phyloP scores from a whole-genome alignment of 2,329 filamentous ascomycete genomes.

The Scytalidium sp. region DNA sequence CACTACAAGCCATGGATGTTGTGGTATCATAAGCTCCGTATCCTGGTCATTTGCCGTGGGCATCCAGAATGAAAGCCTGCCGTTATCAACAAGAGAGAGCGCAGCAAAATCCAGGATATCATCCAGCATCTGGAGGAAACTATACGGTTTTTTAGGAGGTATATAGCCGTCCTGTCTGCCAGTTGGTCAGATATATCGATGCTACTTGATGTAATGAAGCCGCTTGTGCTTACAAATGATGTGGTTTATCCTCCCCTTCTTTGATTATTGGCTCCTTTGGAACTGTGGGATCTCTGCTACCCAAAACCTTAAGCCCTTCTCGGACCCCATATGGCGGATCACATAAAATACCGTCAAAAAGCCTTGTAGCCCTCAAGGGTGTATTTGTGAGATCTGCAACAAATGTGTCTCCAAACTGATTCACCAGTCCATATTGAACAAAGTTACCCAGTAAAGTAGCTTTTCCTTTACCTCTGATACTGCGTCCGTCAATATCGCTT shows the following conservation, averaged over 20 bases:
- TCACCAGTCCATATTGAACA: constrained; percentile 70
- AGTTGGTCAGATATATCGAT: constrained; percentile 7
- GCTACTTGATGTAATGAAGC: not conserved
- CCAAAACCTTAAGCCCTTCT: constrained; percentile 86
- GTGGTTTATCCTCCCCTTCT: constrained; percentile 57
- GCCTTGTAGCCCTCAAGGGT: constrained; percentile 57
- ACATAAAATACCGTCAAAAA: constrained; percentile 88
- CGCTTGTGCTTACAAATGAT: constrained; percentile 56
- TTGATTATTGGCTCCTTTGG: constrained; percentile 57
- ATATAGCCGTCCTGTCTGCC: constrained; percentile 64
- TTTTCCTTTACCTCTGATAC: constrained; percentile 67
- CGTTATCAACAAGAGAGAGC: constrained; percentile 71
- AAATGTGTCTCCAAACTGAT: constrained; percentile 72
- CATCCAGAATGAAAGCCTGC: constrained; percentile 94
- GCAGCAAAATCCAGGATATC: constrained; percentile 85
- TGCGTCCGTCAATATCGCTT: constrained; percentile 90
- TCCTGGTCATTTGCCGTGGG: constrained; percentile 81
- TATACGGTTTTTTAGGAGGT: constrained; percentile 87
- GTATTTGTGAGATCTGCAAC: constrained; percentile 85
- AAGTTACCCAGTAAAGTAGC: constrained; percentile 67
- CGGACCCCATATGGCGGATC: constrained; percentile 95
- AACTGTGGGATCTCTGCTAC: constrained; percentile 65
- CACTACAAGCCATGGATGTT: constrained; percentile 71
- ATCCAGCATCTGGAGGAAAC: constrained; percentile 84
- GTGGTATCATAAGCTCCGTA: constrained; percentile 72